Conservation (phyloP, 2,329 filamentous ascomycete genomes). For the Didymella arachidicola region DNA sequence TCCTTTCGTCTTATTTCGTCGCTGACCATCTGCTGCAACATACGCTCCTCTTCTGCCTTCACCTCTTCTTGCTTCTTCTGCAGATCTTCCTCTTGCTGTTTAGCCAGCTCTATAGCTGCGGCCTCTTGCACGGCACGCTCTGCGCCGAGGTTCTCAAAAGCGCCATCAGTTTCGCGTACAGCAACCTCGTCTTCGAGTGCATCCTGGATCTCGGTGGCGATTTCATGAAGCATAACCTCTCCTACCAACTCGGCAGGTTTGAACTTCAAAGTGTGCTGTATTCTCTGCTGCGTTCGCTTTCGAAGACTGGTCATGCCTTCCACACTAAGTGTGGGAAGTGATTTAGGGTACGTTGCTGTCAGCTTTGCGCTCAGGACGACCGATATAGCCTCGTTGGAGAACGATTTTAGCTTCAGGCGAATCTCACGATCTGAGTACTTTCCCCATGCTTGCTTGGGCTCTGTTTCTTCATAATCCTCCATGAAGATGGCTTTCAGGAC, state of each 20-base stretch:
- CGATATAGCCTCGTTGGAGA: slow-evolving; percentile 74
- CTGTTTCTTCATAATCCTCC: slow-evolving; percentile 82
- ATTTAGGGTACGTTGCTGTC: slow-evolving; percentile 90
- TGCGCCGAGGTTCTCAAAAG: slow-evolving; percentile 86
- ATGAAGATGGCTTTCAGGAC: slow-evolving; percentile 87
- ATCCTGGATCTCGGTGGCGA: slow-evolving; percentile 68
- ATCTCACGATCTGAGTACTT: slow-evolving; percentile 82
- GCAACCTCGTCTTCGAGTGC: slow-evolving; percentile 86
- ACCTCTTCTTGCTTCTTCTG: slow-evolving; percentile 55
- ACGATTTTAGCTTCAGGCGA: slow-evolving; percentile 78
- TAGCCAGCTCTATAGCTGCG: slow-evolving; percentile 67
- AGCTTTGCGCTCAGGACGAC: slow-evolving; percentile 79
- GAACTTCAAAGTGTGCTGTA: slow-evolving; percentile 72
- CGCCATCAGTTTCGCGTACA: slow-evolving; percentile 74
- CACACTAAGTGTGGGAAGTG: slow-evolving; percentile 74
- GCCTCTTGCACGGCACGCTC: slow-evolving; percentile 86
- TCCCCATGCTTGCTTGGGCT: slow-evolving; percentile 82
- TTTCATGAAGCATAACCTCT: slow-evolving; percentile 70
- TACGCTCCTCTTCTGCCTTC: slow-evolving; percentile 72
- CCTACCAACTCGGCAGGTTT: slow-evolving; percentile 71
- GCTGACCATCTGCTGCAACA: slow-evolving; percentile 74
- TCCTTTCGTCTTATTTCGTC: slow-evolving; percentile 76
- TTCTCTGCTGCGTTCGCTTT: slow-evolving; percentile 73
- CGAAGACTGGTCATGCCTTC: slow-evolving; percentile 71
- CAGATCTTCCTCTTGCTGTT: slow-evolving; percentile 53